Conservation (phyloP, 352 stramenopile genomes). For the Peronospora destructor region DNA sequence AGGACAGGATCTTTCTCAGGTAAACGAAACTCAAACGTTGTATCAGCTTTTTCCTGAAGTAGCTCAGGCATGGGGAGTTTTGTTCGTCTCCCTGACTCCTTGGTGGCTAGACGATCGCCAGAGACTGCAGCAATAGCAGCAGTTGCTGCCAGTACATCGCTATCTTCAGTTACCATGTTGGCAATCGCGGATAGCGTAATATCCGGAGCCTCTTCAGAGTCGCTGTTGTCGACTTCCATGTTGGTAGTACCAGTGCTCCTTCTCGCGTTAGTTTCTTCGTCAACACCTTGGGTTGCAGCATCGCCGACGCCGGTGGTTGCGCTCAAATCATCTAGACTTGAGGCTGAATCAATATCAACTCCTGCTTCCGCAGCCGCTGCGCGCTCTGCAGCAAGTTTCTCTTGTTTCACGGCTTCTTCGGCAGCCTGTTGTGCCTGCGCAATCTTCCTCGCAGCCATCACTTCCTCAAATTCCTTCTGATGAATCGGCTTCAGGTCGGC, state of each 20-base stretch:
- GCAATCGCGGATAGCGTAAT: slow-evolving; percentile 77
- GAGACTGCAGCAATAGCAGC: slow-evolving; percentile 43
- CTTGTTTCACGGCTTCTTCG: slow-evolving; percentile 37
- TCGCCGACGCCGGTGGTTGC: slow-evolving; percentile 10
- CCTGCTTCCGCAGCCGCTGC: slow-evolving; percentile 23
- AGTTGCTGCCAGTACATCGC: slow-evolving; percentile 48
- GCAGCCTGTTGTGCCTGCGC: slow-evolving; percentile 38
- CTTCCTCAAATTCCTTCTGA: slow-evolving; percentile 62
- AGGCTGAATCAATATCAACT: slow-evolving; percentile 17
- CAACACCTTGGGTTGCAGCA: slow-evolving; percentile 21
- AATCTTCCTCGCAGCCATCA: slow-evolving; percentile 35
- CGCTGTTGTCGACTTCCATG: slow-evolving; percentile 82
- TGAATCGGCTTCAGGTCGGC: slow-evolving; percentile 60
- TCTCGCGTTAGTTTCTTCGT: slow-evolving; percentile 22
- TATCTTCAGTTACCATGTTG: slow-evolving; percentile 84
- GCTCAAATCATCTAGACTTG: slow-evolving; percentile 18
- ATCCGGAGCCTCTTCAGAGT: slow-evolving; percentile 65
- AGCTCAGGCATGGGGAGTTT: slow-evolving; percentile 26
- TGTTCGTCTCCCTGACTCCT: slow-evolving; percentile 26
- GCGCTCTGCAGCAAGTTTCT: slow-evolving; percentile 41
- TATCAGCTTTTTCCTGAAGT: slow-evolving; percentile 29
- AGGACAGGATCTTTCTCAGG: slow-evolving; percentile 53
- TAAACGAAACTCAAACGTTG: slow-evolving; percentile 59
- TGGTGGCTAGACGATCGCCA: slow-evolving; percentile 34
- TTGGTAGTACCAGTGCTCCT: slow-evolving; percentile 34